Conservation (phyloP, 2,329 filamentous ascomycete species). For the Paramyrothecium sp. region DNA sequence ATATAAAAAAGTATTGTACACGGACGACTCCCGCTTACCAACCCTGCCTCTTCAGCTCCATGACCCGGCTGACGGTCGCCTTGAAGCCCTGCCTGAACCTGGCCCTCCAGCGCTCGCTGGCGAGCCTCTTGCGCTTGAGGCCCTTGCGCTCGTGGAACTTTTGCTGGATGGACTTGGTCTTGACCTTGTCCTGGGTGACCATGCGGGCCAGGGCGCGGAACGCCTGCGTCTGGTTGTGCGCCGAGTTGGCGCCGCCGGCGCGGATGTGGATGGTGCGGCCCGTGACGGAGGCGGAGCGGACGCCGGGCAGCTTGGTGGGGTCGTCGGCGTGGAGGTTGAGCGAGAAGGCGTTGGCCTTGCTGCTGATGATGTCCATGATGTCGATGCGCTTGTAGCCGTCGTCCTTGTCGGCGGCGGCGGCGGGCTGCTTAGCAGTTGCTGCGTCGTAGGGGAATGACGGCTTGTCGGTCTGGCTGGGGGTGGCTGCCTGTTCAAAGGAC, state of each 20-base stretch:
- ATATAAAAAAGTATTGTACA: constrained; percentile 10
- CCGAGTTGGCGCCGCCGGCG: constrained; percentile 21
- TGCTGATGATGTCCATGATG: constrained; percentile 33
- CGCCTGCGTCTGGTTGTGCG: constrained; percentile 41
- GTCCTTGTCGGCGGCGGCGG: constrained; percentile 7
- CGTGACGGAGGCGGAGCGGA: constrained; percentile 30
- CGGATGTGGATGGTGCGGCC: constrained; percentile 37
- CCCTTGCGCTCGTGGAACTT: constrained; percentile 74
- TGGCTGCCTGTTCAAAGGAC: neutral
- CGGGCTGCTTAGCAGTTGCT: constrained; percentile 13
- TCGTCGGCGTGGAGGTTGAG: constrained; percentile 13
- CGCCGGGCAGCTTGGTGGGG: constrained; percentile 23
- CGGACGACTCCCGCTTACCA: constrained; percentile 52
- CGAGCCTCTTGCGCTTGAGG: constrained; percentile 73
- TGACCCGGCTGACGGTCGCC: constrained; percentile 61
- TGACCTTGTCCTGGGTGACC: constrained; percentile 54
- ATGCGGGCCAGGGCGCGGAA: constrained; percentile 40
- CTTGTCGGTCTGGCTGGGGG: neutral
- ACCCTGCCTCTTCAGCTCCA: constrained; percentile 72
- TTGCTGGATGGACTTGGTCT: constrained; percentile 55
- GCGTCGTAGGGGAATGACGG: constrained; percentile 21
- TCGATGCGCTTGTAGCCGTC: constrained; percentile 18
- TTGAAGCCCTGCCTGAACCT: constrained; percentile 70
- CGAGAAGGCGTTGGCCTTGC: constrained; percentile 21
- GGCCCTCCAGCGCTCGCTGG: constrained; percentile 65